Percentiles rank a stretch among this genome's conserved stretches.
phyloP scores from a whole-genome alignment of 2,329 filamentous ascomycete species.

The Chaetomiaceae sp. region DNA sequence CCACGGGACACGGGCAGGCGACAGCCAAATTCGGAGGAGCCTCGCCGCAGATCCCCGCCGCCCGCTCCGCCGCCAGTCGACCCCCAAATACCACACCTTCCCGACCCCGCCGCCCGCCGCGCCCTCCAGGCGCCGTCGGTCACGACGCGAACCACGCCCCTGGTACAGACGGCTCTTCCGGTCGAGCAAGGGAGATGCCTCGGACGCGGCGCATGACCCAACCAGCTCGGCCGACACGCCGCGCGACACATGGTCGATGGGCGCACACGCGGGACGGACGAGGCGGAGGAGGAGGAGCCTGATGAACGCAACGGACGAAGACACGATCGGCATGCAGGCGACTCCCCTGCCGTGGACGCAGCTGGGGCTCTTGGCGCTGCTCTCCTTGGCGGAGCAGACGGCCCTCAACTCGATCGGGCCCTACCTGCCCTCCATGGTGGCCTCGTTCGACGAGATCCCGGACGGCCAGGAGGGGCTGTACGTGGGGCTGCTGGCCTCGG shows the following conservation, averaged over 20 bases:
- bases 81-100: slow-evolving; percentile 72
- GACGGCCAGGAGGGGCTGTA: slow-evolving; percentile 70
- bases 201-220: not conserved
- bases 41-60: slow-evolving; percentile 13
- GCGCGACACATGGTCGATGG: not conserved
- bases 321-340: slow-evolving; percentile 23
- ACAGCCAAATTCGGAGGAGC: slow-evolving; percentile 15
- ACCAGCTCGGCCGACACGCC: slow-evolving; percentile 19
- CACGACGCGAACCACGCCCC: slow-evolving; percentile 23
- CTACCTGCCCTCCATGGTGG: slow-evolving; percentile 89
- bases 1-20: slow-evolving; percentile 17
- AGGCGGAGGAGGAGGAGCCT: not conserved
- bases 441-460: slow-evolving; percentile 74
- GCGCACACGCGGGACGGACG: not conserved
- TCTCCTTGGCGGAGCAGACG: slow-evolving; percentile 90
- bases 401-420: slow-evolving; percentile 94
- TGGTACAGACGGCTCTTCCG: slow-evolving; percentile 28
- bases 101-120: slow-evolving; percentile 66
- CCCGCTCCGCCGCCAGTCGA: slow-evolving; percentile 34
- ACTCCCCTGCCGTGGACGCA: slow-evolving; percentile 79
- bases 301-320: slow-evolving; percentile 1
- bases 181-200: slow-evolving; percentile 23
- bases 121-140: slow-evolving; percentile 40
- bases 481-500: slow-evolving; percentile 81
- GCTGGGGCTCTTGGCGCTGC: slow-evolving; percentile 75